Base-by-base conservation (phyloP, 805 yeast genomes). In the Pichia exigua region DNA sequence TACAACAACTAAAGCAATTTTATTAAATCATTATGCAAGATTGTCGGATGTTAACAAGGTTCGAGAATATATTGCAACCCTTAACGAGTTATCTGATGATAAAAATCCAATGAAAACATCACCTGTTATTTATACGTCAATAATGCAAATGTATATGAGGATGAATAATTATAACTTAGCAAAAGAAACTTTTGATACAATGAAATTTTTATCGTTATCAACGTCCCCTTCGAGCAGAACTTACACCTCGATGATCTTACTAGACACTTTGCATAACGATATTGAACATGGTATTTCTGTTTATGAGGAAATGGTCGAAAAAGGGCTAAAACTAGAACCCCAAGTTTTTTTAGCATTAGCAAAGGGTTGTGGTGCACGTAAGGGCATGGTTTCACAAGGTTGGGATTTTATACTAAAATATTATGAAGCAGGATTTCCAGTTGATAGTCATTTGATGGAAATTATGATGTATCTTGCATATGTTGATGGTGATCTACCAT, bases 321-420 rank as follows among this genome's bases (percentile, higher is more conserved):
- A 56, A 30, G 42, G 52, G 2, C 43, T 64, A 10, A 51, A 55
- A 18, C 76, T 83, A 7, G 70, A 73, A 26, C 67, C 68, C 0
- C 73, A 66, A 28, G 74, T 81, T 0, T 71, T 78, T 57, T 75
- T 78, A 39, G 77, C 81, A 0, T 65, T 89, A 30, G 87, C 91
- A 0, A 74, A 77, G 56, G 88, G 90, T 0, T 87, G 95, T 62
- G 68, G 85, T 2, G 71, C 78, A 13, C 71, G 82, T 39, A 65
- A 67, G 2, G 69, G 72, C 15, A 73, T 78, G 52, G 67, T 74
- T 12, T 59, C 71, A 39, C 71, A 73, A 56, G 95, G 96, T 0
- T 92, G 97, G 97, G 77, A 78, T 49, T 84, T 79, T 58, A 78
- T 91, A 50, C 74, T 83, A 54, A 82, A 86, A 56, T 79, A 87